Base-by-base conservation (phyloP, 2,329 filamentous ascomycete genomes). In the Colletotrichum nymphaeae region DNA sequence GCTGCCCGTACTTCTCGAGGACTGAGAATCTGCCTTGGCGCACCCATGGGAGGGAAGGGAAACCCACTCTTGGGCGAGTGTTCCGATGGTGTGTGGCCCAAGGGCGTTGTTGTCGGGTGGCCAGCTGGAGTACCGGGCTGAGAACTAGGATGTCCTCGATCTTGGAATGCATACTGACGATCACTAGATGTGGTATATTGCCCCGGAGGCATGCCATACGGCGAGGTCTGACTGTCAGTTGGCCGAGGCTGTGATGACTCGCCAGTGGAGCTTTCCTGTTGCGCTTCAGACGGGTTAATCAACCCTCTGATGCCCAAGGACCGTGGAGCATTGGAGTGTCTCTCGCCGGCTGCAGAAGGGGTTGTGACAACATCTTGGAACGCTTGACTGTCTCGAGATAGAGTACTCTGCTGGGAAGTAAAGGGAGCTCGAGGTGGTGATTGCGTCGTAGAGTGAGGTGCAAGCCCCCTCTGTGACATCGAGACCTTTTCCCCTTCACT, bases 391-490 rank as follows among this genome's bases (percentile, higher is more conserved):
- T 76, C 74, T 37, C 76, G 70, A 62, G 78, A 35, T 19, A 42
- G 68, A 28, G 37, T 55, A 58, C 26, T 22, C 37, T 52, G 60
- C 49, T 71, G 67, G 28, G 63, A 71, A 35, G 30, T 16, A 42
- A 66, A 58, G 22, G 67, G 56, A 37, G 49, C 56, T 79, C 80
- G 79, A 74, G 82, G 77, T 74, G 86, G 83, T 68, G 86, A 87
- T 78, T 81, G 84, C 76, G 88, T 88, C 81, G 85, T 83, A 86
- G 88, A 86, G 81, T 83, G 86, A 88, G 88, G 84, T 83, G 84
- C 85, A 86, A 86, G 82, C 79, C 86, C 87, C 85, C 86, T 88
- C 86, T 90, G 88, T 85, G 89, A 91, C 90, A 92, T 92, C 85
- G 89, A 88, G 85, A 84, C 84, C 87, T 86, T 86, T 83, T 89